Base-by-base conservation (phyloP, 805 yeast species). In the Kodamaea neixiangensis region DNA sequence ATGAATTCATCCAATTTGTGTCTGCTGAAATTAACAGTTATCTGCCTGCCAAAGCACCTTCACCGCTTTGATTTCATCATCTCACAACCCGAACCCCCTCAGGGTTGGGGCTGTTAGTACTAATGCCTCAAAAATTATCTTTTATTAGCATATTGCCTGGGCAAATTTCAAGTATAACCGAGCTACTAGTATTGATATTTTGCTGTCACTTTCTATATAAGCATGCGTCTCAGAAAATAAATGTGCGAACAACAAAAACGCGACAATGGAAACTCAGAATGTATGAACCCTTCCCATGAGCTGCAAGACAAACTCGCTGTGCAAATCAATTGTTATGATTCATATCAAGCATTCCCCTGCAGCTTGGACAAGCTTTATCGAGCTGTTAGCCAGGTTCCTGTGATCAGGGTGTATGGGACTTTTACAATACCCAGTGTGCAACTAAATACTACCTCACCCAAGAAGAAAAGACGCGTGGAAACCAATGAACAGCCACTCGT, bases 401-500 rank as follows among this genome's bases (percentile, higher is more conserved):
- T 90, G 0, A 70, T 91, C 1, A 70, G 98, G 45, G 67, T 94
- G 0, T 94, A 82, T 68, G 98, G 97, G 0, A 76, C 81, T 10
- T 55, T 86, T 0, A 75, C 80, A 1, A 74, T 83, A 0, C 82
- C 81, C 56, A 29, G 25, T 10, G 14, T 33, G 17, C 17, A 5
- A 25, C 7, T 19, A 20, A 19, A n/a, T 15, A 11, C 14, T 15
- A 39, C 38, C 13, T 31, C 41, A 14, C 19, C 43, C 22, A 47
- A 44, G 33, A 47, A 47, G 33, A 38, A 14, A 7, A 33, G 39
- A 19, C 33, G 48, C 37, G 46, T 34, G 9, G 39, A 39, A 18
- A 3, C 45, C 11, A 25, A 7, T 25, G 41, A 20, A 17, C 51
- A 53, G 13, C 20, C 49, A 3, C 42, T 54, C 5, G 66, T 61